Evolutionary conservation across 1,139 yeast species (phyloP).

Genomic region (Suhomyces ambrosiae): DNA sequence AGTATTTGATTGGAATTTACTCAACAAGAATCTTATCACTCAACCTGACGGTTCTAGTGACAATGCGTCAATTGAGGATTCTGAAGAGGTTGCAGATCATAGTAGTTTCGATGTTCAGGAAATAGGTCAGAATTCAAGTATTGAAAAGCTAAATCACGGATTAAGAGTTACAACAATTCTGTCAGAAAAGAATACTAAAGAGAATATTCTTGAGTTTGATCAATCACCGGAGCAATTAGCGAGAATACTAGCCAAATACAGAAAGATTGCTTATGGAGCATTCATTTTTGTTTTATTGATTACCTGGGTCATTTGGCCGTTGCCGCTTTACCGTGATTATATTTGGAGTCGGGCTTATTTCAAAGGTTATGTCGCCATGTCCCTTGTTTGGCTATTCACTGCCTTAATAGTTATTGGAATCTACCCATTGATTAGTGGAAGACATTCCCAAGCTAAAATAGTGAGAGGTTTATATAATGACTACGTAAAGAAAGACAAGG

Average conservation of each 20-base stretch:
- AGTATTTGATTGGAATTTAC: conserved; percentile 35
- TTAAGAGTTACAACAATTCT: not conserved
- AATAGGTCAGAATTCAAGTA: not conserved
- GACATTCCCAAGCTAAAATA: conserved; percentile 28
- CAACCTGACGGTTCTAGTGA: conserved; percentile 15
- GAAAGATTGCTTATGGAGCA: conserved; percentile 30
- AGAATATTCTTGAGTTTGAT: not conserved
- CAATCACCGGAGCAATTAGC: conserved; percentile 1
- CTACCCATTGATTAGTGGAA: conserved; percentile 41
- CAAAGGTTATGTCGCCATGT: conserved; percentile 43
- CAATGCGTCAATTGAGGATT: no score
- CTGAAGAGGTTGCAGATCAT: not conserved
- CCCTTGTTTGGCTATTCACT: conserved; percentile 40
- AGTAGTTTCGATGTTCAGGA: not conserved
- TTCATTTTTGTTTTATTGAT: conserved; percentile 30
- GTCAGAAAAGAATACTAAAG: not conserved
- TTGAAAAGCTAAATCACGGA: not conserved
- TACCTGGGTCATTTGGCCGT: conserved; percentile 48
- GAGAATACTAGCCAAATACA: conserved; percentile 12
- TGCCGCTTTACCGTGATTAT: conserved; percentile 48
- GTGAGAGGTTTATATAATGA: conserved; percentile 23
- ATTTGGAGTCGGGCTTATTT: conserved; percentile 43
- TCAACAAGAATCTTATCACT: conserved; percentile 26
- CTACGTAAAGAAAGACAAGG: conserved; percentile 2
- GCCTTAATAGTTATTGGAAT: conserved; percentile 37